Conservation (phyloP, 2,329 filamentous ascomycete species). For the Trichoderma polysporum region DNA sequence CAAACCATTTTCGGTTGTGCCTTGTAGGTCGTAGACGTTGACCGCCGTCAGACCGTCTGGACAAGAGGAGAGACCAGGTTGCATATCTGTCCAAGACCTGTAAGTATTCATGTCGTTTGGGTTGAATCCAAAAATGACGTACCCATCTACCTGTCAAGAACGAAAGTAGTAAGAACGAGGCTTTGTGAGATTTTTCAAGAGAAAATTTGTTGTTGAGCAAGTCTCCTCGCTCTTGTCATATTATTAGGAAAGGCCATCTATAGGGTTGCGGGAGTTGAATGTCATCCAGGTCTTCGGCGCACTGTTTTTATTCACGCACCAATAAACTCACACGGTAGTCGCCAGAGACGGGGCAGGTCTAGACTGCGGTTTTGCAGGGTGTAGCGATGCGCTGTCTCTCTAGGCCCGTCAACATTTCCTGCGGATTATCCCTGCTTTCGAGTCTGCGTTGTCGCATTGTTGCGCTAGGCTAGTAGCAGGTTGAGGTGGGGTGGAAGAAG, state of each 20-base stretch:
- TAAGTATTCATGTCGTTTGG: not conserved
- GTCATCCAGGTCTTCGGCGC: not conserved
- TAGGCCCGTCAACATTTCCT: not conserved
- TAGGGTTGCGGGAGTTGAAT: not conserved
- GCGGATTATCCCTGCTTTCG: not conserved
- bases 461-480: too few species aligned
- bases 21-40: too few species aligned
- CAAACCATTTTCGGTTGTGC: too few species aligned
- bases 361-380: not conserved
- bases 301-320: not conserved
- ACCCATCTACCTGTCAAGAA: not conserved
- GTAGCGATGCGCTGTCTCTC: not conserved
- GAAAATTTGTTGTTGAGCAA: not conserved
- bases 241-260: not conserved
- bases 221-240: not conserved
- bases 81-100: too few species aligned
- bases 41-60: too few species aligned
- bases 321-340: not conserved
- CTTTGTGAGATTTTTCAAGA: not conserved
- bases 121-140: not conserved
- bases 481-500: too few species aligned
- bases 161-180: not conserved
- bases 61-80: too few species aligned
- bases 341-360: not conserved
- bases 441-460: not conserved